Evolutionary conservation across 1,139 yeast species (phyloP), one percentile per base, ranked within the genome.

Genomic region (Sporopachydermia cereana): DNA sequence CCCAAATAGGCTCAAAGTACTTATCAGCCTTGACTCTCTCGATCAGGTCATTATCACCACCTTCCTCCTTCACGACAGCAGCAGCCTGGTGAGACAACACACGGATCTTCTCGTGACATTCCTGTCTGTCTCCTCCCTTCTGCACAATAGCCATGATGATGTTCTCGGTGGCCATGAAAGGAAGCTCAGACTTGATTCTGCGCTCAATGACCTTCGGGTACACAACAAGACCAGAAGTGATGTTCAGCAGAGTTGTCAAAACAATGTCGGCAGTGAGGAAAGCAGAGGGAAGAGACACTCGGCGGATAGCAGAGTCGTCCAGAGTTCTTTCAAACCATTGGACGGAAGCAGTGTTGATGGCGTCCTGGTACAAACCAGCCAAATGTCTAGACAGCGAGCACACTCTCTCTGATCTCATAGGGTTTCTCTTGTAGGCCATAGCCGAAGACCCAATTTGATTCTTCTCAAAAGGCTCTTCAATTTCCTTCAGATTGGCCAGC

Each of bases 321-420:
- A 91, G 75, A 41, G 99, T 93, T 73, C 98, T 84, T 72, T 93
- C 98, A 63, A 93, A 91, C 98, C 98, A 93, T 69, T 93, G 99
- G 43, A 93, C 96, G 34, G 96, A 82, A 12, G 97, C 94, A 46
- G 98, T 91, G 67, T 88, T 93, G 55, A 91, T 82, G 45, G 96
- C 94, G 64, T 91, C 97, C 61, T 75, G 86, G 69, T 83, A 83
- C 57, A 88, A 72, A 20, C 95, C 83, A 54, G 95, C 95, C 66
- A 91, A 67, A 66, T 91, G 97, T 72, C 98, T 84, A 24, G 97
- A 79, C 55, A 93, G 75, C 23, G 98, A 91, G 69, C 99, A 91
- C 50, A 91, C 97, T 65, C 99, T 82, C 71, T 91, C 99, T 62
- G 93, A 83, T 72, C 99, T 83, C 99, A 91, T 91, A 65, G 99